Base-by-base conservation (phyloP, 148 eudicot species). In the Vaccinium corymbosum region DNA sequence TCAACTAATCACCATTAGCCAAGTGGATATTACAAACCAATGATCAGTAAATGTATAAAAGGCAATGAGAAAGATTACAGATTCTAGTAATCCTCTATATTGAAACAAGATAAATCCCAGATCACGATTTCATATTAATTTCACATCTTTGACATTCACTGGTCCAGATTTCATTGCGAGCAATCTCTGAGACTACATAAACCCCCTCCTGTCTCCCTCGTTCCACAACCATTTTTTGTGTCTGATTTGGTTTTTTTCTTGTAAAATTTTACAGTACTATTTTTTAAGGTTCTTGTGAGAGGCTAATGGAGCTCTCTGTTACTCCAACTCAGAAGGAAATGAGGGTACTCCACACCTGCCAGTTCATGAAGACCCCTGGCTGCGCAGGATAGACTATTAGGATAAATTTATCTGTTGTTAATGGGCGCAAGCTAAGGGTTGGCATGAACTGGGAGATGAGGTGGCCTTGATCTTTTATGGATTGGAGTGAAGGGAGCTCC, bases 401-500 rank as follows among this genome's bases (percentile, higher is more conserved):
- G 62, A 35, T 1, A 38, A 19, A 64, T 66, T 5, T 8, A 15
- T 55, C 11, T 0, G 20, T 38, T 6, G 29, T 27, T 19, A 7
- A 2, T 5, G 19, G 3, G 82, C 62, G 56, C 85, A 86, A 73
- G 68, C 74, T 79, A 86, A 82, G 87, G 87, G 87, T 82, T 82
- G 46, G 79, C 87, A 86, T 86, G 87, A 77, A 86, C 87, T 29
- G 38, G 87, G 87, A 86, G 87, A 86, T 59, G 87, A 78, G 87
- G 87, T 55, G 83, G 57, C 87, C 85, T 82, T 78, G 61, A 78
- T 86, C 87, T 49, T 82, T 82, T 79, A 29, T 80, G 77, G 82
- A 64, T 82, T 86, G 87, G 87, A 71, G 85, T 82, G 85, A 86
- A 86, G 82, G 79, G 85, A 85, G 87, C 87, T 82, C 87, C 87